Evolutionary conservation across 768 basidiomycete species (phyloP).

Genomic region (Leccinellum rugosiceps): DNA sequence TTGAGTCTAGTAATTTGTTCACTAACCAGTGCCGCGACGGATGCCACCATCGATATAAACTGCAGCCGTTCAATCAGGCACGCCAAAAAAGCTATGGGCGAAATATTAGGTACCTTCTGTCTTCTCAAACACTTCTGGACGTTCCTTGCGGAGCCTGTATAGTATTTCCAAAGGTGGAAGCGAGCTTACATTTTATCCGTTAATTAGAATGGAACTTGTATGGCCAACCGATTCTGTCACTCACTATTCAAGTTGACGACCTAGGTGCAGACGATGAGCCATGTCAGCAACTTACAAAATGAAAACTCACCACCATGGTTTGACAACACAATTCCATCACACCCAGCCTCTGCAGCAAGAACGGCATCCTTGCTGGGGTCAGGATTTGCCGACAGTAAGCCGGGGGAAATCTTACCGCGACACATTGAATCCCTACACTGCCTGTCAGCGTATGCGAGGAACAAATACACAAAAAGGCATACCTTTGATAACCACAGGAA

Average conservation of each 20-base stretch:
- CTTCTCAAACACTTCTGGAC: constrained; percentile 71
- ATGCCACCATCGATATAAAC: constrained; percentile 84
- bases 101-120: constrained; percentile 51
- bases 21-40: constrained; percentile 69
- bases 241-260: constrained; percentile 81
- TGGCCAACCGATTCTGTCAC: constrained; percentile 16
- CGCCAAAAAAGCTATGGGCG: not conserved
- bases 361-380: constrained; percentile 65
- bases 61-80: constrained; percentile 25
- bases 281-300: not conserved
- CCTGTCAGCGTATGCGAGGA: constrained; percentile 6
- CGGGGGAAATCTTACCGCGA: constrained; percentile 42
- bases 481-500: constrained; percentile 79
- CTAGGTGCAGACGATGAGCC: constrained; percentile 24
- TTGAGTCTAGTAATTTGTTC: not conserved
- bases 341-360: constrained; percentile 76
- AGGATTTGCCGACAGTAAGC: not conserved
- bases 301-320: constrained; percentile 77
- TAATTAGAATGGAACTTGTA: not conserved
- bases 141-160: constrained; percentile 64
- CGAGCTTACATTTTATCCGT: constrained; percentile 43
- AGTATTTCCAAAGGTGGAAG: constrained; percentile 78
- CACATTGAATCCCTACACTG: constrained; percentile 61
- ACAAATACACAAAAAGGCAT: not conserved
- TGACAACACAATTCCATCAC: constrained; percentile 83